Percentiles rank a stretch among this genome's conserved stretches.
These are phyloP conservation scores for Leishmania martiniquensis DNA, from an alignment of 208 protist genomes.

Conservation along the genomic window DNA sequence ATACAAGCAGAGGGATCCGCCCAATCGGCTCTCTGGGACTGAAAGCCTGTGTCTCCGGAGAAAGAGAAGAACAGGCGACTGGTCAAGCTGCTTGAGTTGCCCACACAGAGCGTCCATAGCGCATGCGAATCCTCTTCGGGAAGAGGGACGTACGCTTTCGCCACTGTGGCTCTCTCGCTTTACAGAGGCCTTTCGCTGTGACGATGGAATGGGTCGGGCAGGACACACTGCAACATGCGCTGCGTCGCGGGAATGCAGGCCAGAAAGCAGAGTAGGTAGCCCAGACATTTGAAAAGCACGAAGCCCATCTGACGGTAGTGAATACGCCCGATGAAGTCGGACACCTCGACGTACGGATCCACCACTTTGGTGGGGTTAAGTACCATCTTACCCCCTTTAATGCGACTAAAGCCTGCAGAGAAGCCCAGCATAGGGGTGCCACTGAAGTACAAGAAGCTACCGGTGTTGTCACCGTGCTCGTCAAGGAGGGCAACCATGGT, in stretches of 20 bases:
- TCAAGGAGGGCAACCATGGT: conserved; percentile 84
- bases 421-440: conserved; percentile 84
- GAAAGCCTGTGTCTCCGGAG: background rate
- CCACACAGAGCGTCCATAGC: background rate
- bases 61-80: background rate
- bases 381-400: conserved; percentile 68
- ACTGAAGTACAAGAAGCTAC: conserved; percentile 84
- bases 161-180: background rate
- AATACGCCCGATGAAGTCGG: conserved; percentile 74
- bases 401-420: conserved; percentile 61
- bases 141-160: background rate
- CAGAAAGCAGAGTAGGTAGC: conserved; percentile 60
- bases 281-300: conserved; percentile 64
- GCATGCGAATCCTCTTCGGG: background rate
- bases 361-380: conserved; percentile 72
- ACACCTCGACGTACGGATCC: conserved; percentile 64
- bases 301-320: conserved; percentile 85
- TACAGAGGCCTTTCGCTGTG: conserved; percentile 59
- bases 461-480: conserved; percentile 79
- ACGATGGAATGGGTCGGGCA: conserved; percentile 77
- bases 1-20: background rate
- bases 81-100: background rate
- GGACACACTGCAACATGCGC: conserved; percentile 56
- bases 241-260: conserved; percentile 78
- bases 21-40: conserved; percentile 1